These are phyloP conservation scores for Euptelea pleiosperma DNA, from an alignment of 164 flowering plant genomes.

Conservation along the genomic window DNA sequence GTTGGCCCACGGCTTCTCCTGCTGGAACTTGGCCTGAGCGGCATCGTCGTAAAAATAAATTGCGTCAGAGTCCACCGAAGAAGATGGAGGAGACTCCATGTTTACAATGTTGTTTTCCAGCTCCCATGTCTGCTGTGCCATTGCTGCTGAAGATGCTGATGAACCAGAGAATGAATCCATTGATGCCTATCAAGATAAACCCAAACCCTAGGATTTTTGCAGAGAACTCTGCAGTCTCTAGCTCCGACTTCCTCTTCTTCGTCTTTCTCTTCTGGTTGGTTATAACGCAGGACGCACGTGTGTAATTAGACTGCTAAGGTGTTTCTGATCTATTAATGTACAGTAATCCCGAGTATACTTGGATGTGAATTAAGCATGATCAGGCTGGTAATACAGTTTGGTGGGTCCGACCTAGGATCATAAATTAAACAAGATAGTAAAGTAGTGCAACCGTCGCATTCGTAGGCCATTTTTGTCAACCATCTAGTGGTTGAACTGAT, in stretches of 20 bases:
- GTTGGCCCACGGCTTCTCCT: constrained; percentile 83
- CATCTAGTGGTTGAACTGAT: no score
- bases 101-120: constrained; percentile 75
- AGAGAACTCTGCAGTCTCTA: neutral
- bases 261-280: neutral
- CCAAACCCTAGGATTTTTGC: constrained; percentile 10
- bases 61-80: constrained; percentile 43
- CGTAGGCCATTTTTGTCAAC: no score
- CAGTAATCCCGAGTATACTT: no score
- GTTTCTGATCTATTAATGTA: no score
- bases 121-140: constrained; percentile 90
- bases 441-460: no score
- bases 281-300: neutral
- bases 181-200: neutral
- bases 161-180: constrained; percentile 27
- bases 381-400: no score
- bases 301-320: no score
- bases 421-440: no score
- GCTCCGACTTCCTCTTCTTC: neutral
- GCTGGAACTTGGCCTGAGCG: constrained; percentile 65
- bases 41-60: constrained; percentile 86
- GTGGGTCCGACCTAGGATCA: no score
- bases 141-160: constrained; percentile 41
- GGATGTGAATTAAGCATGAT: no score
- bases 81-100: constrained; percentile 34